Conservation (phyloP, 495 filamentous ascomycete species). For the Neurospora terricola region DNA sequence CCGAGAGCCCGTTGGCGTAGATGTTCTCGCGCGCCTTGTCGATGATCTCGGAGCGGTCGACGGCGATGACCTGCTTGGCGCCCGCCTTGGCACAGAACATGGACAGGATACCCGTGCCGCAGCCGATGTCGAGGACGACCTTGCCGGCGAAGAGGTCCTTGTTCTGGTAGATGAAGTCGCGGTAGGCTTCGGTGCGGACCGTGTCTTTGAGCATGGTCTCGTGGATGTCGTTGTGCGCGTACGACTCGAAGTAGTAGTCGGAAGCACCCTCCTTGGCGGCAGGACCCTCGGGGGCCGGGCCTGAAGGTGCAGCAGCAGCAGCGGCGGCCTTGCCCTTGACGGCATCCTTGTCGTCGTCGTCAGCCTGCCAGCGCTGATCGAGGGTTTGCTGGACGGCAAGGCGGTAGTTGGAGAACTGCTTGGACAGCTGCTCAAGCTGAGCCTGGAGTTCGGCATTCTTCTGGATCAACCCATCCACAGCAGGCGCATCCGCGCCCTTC, state of each 20-base stretch:
- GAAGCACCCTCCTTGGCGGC: slow-evolving; percentile 30
- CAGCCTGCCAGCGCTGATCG: slow-evolving; percentile 55
- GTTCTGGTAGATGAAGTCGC: slow-evolving; percentile 96
- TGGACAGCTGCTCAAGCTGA: slow-evolving; percentile 51
- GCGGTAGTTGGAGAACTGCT: slow-evolving; percentile 64
- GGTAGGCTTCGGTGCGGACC: slow-evolving; percentile 89
- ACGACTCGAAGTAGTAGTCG: slow-evolving; percentile 72
- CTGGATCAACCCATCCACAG: slow-evolving; percentile 34
- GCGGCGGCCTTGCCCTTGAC: slow-evolving; percentile 7
- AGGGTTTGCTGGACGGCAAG: slow-evolving; percentile 58
- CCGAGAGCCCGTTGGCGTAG: slow-evolving; percentile 68
- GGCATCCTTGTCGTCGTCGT: slow-evolving; percentile 17
- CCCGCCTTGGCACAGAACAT: slow-evolving; percentile 97
- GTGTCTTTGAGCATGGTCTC: slow-evolving; percentile 93
- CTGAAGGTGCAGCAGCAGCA: background rate
- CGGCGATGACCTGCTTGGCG: slow-evolving; percentile 87
- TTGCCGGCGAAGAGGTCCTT: slow-evolving; percentile 95
- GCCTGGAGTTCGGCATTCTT: slow-evolving; percentile 60
- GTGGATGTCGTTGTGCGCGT: slow-evolving; percentile 76
- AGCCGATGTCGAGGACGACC: slow-evolving; percentile 94
- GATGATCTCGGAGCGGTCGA: slow-evolving; percentile 96
- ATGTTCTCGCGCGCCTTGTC: slow-evolving; percentile 90
- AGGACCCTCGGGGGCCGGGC: slow-evolving; percentile 14
- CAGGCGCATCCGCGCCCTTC: slow-evolving; percentile 12
- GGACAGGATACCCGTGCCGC: slow-evolving; percentile 67